Percentiles rank a stretch among this genome's conserved stretches.
These are phyloP conservation scores for Ceratobasidium sp. DNA, from an alignment of 1,284 basidiomycete species.

Conservation along the genomic window DNA sequence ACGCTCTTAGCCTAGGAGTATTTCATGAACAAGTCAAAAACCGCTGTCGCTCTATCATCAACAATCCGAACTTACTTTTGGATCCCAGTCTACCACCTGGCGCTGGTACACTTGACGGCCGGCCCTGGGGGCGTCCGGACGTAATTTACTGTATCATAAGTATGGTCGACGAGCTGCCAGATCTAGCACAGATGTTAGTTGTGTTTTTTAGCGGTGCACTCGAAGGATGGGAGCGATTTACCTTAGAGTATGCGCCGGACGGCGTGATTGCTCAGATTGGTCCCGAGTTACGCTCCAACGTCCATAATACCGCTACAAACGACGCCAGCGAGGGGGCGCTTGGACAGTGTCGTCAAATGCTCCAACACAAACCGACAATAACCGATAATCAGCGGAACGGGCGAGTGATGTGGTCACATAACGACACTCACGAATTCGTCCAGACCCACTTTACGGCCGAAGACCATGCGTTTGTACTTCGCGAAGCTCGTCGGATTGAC, in stretches of 20 bases:
- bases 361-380: neutral
- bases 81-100: neutral
- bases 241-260: conserved; percentile 7
- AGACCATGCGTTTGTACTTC: neutral
- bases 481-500: conserved; percentile 5
- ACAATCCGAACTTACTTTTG: conserved; percentile 29
- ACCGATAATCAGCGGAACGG: conserved; percentile 18
- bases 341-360: conserved; percentile 24
- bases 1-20: conserved; percentile 43
- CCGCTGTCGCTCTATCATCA: conserved; percentile 20
- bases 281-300: neutral
- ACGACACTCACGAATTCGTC: neutral
- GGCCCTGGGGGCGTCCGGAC: conserved; percentile 4
- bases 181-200: neutral
- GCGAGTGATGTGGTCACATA: conserved; percentile 19
- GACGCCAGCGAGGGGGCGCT: conserved; percentile 27
- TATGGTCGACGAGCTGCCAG: neutral
- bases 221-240: conserved; percentile 25
- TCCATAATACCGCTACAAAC: conserved; percentile 15
- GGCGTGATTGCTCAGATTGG: neutral
- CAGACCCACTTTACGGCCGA: neutral
- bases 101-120: conserved; percentile 13
- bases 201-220: conserved; percentile 29
- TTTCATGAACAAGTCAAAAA: conserved; percentile 28
- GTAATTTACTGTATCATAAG: neutral